Percentiles rank a stretch among this genome's conserved stretches.
Conservation (phyloP, 1,139 yeast genomes). For the Geotrichum europaeum region DNA sequence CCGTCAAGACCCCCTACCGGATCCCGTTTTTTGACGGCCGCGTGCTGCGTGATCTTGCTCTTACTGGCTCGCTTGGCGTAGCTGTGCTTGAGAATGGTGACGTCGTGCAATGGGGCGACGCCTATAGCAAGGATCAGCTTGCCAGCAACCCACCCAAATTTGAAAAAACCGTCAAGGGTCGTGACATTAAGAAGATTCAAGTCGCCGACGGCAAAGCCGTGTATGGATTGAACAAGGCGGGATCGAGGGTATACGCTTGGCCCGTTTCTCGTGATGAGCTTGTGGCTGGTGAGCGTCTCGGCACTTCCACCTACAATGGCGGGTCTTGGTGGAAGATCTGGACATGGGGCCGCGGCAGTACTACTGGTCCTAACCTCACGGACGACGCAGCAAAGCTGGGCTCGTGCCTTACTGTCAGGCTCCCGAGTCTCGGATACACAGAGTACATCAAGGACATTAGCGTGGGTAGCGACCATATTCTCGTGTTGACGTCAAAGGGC, state of each 20-base stretch:
- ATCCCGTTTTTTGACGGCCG: conserved; percentile 58
- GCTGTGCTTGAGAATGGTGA: conserved; percentile 69
- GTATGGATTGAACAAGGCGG: conserved; percentile 49
- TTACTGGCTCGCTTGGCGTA: conserved; percentile 50
- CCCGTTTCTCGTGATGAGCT: conserved; percentile 11
- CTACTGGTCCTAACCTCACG: neutral
- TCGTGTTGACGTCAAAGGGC: conserved; percentile 57
- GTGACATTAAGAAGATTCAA: conserved; percentile 42
- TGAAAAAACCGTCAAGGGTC: conserved; percentile 42
- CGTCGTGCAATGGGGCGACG: conserved; percentile 61
- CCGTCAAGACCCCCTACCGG: conserved; percentile 51
- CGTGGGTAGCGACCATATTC: conserved; percentile 62
- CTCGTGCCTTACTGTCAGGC: conserved; percentile 17
- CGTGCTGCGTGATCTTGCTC: conserved; percentile 51
- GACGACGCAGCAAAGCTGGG: conserved; percentile 8
- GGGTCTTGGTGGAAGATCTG: conserved; percentile 17
- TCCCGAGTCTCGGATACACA: conserved; percentile 33
- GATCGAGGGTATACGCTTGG: conserved; percentile 36
- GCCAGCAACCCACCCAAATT: conserved; percentile 21
- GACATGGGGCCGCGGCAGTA: conserved; percentile 13
- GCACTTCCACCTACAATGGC: neutral
- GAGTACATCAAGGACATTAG: conserved; percentile 49
- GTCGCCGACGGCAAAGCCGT: conserved; percentile 48
- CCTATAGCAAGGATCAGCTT: conserved; percentile 23
- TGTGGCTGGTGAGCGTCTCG: conserved; percentile 11